Percentiles rank a stretch among this genome's conserved stretches.
These are phyloP conservation scores for Mortierella sp. DNA, from an alignment of 371 early-diverging fungal species.

Conservation along the genomic window DNA sequence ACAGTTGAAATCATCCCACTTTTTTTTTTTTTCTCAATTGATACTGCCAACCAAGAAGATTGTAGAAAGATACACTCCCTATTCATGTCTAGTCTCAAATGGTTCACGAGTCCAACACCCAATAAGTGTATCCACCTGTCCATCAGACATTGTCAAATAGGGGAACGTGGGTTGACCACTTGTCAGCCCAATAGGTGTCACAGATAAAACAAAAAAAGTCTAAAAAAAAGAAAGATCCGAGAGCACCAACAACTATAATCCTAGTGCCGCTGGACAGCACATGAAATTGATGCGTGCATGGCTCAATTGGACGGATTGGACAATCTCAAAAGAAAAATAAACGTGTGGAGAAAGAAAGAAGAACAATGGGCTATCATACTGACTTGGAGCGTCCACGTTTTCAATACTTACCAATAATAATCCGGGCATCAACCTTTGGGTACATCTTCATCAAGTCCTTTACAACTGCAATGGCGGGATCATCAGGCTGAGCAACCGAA, in stretches of 20 bases:
- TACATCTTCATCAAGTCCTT: slow-evolving; percentile 73
- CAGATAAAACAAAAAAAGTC: not conserved
- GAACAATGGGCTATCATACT: not conserved
- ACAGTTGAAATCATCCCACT: not conserved
- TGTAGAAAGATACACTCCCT: not conserved
- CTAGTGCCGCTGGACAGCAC: slow-evolving; percentile 8
- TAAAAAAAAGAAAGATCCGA: slow-evolving; percentile 15
- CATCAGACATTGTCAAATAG: not conserved
- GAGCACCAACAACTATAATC: slow-evolving; percentile 15
- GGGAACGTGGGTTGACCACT: not conserved
- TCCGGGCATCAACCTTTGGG: slow-evolving; percentile 77
- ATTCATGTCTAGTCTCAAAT: not conserved
- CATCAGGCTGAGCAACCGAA: slow-evolving; percentile 81
- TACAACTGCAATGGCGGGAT: slow-evolving; percentile 84
- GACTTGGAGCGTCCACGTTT: not conserved
- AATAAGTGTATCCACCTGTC: not conserved
- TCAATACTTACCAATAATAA: slow-evolving; percentile 76
- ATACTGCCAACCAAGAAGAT: not conserved
- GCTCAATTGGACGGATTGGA: slow-evolving; percentile 11
- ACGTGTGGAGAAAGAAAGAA: slow-evolving; percentile 2
- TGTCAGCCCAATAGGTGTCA: not conserved
- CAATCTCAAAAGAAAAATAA: slow-evolving; percentile 69
- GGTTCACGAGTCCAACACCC: slow-evolving; percentile 4
- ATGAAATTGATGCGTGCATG: slow-evolving; percentile 12
- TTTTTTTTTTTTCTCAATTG: not conserved